A percentile compares a stretch with the other conserved stretches of the same genome.
Evolutionary conservation across 2,329 filamentous ascomycete genomes (phyloP).

Genomic region (Penicillium sp.): DNA sequence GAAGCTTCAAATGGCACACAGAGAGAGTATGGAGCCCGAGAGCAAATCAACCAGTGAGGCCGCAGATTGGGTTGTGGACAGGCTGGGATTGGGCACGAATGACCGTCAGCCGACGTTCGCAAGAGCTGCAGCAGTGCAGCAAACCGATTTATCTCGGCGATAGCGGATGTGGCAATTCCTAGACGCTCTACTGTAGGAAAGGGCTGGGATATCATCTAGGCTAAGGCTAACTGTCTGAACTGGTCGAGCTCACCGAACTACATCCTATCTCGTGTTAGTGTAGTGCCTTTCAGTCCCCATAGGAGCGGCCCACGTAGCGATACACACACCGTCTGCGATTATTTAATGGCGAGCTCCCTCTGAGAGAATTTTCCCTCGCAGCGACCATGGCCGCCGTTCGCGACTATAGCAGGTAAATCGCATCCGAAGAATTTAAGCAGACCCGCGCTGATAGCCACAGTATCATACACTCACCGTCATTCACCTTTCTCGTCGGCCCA

Average conservation of each 20-base stretch:
- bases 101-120: conserved; percentile 9
- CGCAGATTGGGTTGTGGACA: conserved; percentile 26
- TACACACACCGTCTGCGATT: not conserved
- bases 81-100: conserved; percentile 28
- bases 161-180: conserved; percentile 1
- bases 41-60: conserved; percentile 16
- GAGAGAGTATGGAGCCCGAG: conserved; percentile 4
- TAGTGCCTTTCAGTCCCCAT: conserved; percentile 26
- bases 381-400: conserved; percentile 30
- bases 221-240: too few species aligned
- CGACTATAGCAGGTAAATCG: conserved; percentile 42
- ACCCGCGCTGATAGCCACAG: conserved; percentile 23
- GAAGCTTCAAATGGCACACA: conserved; percentile 17
- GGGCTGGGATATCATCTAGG: not conserved
- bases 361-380: not conserved
- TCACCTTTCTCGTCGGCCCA: conserved; percentile 50
- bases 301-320: conserved; percentile 39
- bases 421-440: too few species aligned
- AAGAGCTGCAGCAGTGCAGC: not conserved
- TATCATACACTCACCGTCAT: conserved; percentile 47
- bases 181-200: not conserved
- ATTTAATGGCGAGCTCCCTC: conserved; percentile 1
- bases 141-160: conserved; percentile 1
- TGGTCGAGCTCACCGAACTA: not conserved
- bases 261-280: not conserved